Evolutionary conservation across 2,329 filamentous ascomycete species (phyloP).

Genomic region (Didymella glomerata): DNA sequence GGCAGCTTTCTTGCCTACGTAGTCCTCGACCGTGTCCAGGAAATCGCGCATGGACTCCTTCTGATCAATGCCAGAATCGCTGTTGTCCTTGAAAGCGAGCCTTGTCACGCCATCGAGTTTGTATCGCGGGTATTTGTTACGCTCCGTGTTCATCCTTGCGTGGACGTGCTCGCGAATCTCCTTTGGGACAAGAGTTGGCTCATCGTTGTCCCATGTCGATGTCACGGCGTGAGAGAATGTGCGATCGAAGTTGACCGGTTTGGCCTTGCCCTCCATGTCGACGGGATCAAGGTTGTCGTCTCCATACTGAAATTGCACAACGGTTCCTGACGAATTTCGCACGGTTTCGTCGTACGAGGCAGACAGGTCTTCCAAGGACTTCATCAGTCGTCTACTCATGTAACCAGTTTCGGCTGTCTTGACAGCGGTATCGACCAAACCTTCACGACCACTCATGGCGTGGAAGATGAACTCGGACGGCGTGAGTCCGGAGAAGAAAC

Average conservation of each 20-base stretch:
- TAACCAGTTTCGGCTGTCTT: constrained; percentile 99
- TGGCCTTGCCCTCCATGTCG: constrained; percentile 95
- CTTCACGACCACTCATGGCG: constrained; percentile 97
- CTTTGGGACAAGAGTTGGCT: constrained; percentile 74
- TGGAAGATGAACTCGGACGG: constrained; percentile 97
- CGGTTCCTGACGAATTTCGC: constrained; percentile 83
- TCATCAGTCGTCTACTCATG: constrained; percentile 98
- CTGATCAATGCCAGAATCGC: constrained; percentile 64
- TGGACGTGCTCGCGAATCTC: constrained; percentile 76
- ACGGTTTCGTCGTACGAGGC: constrained; percentile 95
- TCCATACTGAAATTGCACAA: constrained; percentile 97
- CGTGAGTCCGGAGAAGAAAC: constrained; percentile 90
- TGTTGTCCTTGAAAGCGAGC: constrained; percentile 75
- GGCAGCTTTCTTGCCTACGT: constrained; percentile 70
- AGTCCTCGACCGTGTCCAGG: constrained; percentile 77
- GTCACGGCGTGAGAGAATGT: constrained; percentile 84
- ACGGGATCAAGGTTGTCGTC: constrained; percentile 95
- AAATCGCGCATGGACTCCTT: constrained; percentile 83
- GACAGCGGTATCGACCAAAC: constrained; percentile 97
- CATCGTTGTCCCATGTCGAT: constrained; percentile 80
- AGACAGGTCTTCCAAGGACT: constrained; percentile 93
- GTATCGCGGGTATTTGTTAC: constrained; percentile 60
- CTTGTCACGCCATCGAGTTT: constrained; percentile 48
- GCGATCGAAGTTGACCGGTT: constrained; percentile 89
- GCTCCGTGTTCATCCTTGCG: constrained; percentile 72